Evolutionary conservation across 192 early-diverging fungal genomes (phyloP), one percentile per base, ranked within the genome.

Genomic region (Lobosporangium transversale): DNA sequence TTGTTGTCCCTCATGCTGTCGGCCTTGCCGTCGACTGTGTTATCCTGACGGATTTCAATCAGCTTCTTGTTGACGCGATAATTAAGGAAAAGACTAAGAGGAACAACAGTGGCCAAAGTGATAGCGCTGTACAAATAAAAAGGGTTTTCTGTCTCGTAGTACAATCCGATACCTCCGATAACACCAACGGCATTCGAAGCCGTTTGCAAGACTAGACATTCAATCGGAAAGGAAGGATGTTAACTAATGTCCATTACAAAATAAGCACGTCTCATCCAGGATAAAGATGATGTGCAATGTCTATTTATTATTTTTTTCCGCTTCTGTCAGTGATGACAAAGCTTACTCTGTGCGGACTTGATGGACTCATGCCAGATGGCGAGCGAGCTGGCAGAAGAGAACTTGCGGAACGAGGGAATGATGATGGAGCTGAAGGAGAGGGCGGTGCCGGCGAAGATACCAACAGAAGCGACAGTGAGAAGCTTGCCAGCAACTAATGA

Each of bases 351-450:
- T n/a, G n/a, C n/a, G n/a, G n/a, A n/a, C n/a, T n/a, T 51, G 23
- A 48, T 45, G 35, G 59, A 62, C 48, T 76, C 73, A 23, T 40
- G 15, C 73, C 73, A 76, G 59, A 76, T 53, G 10, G 73, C 73
- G n/a, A 75, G 40, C 9, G 70, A 75, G 51, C 56, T 60, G 18
- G 47, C 17, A 20, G 70, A 55, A 10, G 70, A 57, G 57, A 75
- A 75, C 63, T 75, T 75, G 62, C 70, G 62, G 30, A 75, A 50
- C 6, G 70, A 59, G 21, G 70, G 70, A 57, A 66, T 66, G 35
- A 65, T 50, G 43, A 66, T 56, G 35, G 63, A 44, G 51, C 35
- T 55, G 70, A 42, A 75, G 63, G 15, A 53, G 57, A 75, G 63
- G 15, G 70, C 62, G 10, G 50, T 66, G 10, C 70, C 70, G 0